Evolutionary conservation across 495 filamentous ascomycete species (phyloP).

Genomic region (Apodospora peruviana): DNA sequence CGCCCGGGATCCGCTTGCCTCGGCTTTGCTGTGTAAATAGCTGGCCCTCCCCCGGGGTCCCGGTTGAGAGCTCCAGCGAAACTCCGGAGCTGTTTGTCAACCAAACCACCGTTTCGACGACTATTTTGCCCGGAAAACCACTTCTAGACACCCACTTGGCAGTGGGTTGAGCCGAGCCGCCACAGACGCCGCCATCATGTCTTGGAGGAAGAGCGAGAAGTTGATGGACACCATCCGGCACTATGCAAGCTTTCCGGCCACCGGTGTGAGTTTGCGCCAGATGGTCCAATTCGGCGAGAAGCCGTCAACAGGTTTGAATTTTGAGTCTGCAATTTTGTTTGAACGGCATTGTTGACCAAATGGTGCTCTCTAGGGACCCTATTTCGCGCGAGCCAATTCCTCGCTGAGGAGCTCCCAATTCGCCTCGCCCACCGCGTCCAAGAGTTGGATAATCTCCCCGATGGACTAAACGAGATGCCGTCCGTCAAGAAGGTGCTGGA

Average conservation of each 20-base stretch:
- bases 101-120: constrained; percentile 8
- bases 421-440: constrained; percentile 93
- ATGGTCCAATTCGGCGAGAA: constrained; percentile 98
- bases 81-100: not conserved
- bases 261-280: constrained; percentile 91
- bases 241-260: constrained; percentile 95
- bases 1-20: constrained; percentile 20
- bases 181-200: constrained; percentile 47
- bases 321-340: not conserved
- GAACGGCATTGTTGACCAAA: not conserved
- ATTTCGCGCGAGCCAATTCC: constrained; percentile 95
- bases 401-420: constrained; percentile 96
- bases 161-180: constrained; percentile 20
- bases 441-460: constrained; percentile 86
- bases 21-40: constrained; percentile 8
- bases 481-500: constrained; percentile 92
- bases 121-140: constrained; percentile 22
- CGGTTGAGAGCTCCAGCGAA: not conserved
- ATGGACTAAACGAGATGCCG: constrained; percentile 97
- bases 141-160: constrained; percentile 28
- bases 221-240: constrained; percentile 99
- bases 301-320: constrained; percentile 69
- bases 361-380: too few relatives aligned
- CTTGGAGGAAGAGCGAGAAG: constrained; percentile 82
- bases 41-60: not conserved